These are phyloP conservation scores for Cercospora janseana DNA, from an alignment of 2,329 filamentous ascomycete genomes.

Conservation along the genomic window DNA sequence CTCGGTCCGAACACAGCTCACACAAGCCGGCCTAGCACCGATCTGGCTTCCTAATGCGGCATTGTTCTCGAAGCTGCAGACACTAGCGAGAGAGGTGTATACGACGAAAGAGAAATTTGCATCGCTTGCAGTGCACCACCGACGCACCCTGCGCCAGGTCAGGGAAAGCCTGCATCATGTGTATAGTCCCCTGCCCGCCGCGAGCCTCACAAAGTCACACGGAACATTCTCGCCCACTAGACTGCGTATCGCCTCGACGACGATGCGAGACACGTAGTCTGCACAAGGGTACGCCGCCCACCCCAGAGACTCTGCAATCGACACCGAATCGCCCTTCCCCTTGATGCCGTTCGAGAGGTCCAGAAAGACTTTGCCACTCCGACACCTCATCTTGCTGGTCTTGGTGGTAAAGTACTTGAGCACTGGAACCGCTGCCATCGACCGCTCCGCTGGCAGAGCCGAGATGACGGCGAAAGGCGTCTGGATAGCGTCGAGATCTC, in stretches of 20 bases:
- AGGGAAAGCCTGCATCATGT: constrained; percentile 32
- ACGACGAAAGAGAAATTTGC: background rate
- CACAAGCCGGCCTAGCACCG: background rate
- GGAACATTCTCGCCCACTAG: constrained; percentile 78
- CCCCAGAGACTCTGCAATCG: constrained; percentile 69
- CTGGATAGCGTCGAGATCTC: constrained; percentile 76
- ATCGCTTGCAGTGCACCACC: background rate
- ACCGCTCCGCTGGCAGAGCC: constrained; percentile 74
- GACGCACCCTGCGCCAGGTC: constrained; percentile 1
- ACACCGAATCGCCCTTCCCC: constrained; percentile 65
- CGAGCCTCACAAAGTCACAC: constrained; percentile 80
- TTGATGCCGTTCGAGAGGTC: constrained; percentile 67
- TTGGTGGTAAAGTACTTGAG: constrained; percentile 64
- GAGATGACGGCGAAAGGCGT: constrained; percentile 80
- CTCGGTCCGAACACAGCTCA: background rate
- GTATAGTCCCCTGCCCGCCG: constrained; percentile 58
- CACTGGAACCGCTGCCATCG: constrained; percentile 72
- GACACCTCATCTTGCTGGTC: constrained; percentile 38
- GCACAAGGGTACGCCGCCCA: constrained; percentile 77
- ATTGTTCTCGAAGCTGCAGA: background rate
- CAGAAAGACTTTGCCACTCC: constrained; percentile 67
- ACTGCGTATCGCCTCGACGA: constrained; percentile 73
- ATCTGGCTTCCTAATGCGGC: background rate
- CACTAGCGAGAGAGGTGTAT: background rate
- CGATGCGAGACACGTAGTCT: constrained; percentile 80